These are phyloP conservation scores for Scenedesmus sp. DNA, from an alignment of 163 green algal genomes.

Conservation along the genomic window DNA sequence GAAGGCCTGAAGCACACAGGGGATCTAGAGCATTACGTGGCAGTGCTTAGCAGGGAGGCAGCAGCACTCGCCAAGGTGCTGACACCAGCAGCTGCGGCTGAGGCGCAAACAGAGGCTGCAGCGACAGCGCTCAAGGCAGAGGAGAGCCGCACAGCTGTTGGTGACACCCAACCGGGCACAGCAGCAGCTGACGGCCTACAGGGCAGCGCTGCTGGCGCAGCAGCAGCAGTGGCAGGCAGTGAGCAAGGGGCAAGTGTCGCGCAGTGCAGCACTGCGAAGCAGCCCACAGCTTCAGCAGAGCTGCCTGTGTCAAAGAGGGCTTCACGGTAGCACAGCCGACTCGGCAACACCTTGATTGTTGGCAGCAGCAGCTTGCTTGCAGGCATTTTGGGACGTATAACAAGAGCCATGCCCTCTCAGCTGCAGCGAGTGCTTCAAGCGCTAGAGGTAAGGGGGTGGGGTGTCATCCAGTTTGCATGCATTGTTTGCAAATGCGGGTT, in stretches of 20 bases:
- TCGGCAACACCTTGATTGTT: neutral
- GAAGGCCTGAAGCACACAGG: conserved; percentile 50
- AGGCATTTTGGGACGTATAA: neutral
- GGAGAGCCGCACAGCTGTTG: neutral
- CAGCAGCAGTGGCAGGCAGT: neutral
- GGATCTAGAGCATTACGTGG: conserved; percentile 53
- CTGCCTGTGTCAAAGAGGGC: conserved; percentile 37
- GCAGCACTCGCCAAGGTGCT: conserved; percentile 27
- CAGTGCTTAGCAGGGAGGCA: conserved; percentile 42
- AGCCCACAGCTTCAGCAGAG: neutral
- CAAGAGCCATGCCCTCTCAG: conserved; percentile 11
- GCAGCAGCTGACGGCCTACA: neutral
- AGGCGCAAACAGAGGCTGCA: neutral
- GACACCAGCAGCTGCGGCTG: conserved; percentile 2
- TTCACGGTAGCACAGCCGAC: conserved; percentile 23
- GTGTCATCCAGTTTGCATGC: too few species aligned
- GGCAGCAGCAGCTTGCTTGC: neutral
- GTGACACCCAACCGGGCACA: neutral
- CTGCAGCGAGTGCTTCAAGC: conserved; percentile 37
- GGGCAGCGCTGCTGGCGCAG: neutral
- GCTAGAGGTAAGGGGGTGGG: conserved; percentile 8
- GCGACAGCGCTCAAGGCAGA: neutral
- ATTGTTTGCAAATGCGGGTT: too few species aligned
- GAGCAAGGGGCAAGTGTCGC: neutral
- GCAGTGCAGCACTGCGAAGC: neutral